A percentile compares a stretch with the other conserved stretches of the same genome.
Conservation (phyloP, 2,329 filamentous ascomycete species). For the Venturia nashicola region DNA sequence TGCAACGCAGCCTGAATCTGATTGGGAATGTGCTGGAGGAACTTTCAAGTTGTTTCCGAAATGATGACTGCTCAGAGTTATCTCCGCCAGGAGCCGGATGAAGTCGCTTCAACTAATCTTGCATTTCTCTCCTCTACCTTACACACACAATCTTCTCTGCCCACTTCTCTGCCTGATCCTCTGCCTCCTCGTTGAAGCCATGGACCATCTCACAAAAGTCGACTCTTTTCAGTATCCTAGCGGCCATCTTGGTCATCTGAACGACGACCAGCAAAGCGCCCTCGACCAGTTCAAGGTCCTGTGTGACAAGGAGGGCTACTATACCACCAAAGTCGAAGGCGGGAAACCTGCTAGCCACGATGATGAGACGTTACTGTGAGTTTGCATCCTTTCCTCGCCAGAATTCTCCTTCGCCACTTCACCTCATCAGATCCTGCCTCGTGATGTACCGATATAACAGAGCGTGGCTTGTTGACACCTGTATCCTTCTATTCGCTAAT, state of each 20-base stretch:
- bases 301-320: slow-evolving; percentile 53
- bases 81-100: not conserved
- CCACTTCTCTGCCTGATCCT: not conserved
- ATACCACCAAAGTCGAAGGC: slow-evolving; percentile 30
- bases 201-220: slow-evolving; percentile 8
- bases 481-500: not conserved
- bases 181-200: not conserved
- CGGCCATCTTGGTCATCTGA: slow-evolving; percentile 74
- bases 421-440: not conserved
- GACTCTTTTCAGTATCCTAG: slow-evolving; percentile 45
- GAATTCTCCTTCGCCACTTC: not conserved
- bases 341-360: slow-evolving; percentile 47
- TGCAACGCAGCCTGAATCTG: too few relatives aligned
- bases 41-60: too few relatives aligned
- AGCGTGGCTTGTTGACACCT: too few relatives aligned
- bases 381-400: slow-evolving; percentile 12
- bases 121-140: not conserved
- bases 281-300: slow-evolving; percentile 61
- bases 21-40: too few relatives aligned
- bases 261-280: slow-evolving; percentile 51
- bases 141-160: not conserved
- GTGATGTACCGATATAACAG: not conserved
- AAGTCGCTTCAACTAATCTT: not conserved
- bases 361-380: slow-evolving; percentile 60
- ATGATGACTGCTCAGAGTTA: not conserved